Evolutionary conservation across 2,329 filamentous ascomycete species (phyloP).

Genomic region (Alternaria infectoria): DNA sequence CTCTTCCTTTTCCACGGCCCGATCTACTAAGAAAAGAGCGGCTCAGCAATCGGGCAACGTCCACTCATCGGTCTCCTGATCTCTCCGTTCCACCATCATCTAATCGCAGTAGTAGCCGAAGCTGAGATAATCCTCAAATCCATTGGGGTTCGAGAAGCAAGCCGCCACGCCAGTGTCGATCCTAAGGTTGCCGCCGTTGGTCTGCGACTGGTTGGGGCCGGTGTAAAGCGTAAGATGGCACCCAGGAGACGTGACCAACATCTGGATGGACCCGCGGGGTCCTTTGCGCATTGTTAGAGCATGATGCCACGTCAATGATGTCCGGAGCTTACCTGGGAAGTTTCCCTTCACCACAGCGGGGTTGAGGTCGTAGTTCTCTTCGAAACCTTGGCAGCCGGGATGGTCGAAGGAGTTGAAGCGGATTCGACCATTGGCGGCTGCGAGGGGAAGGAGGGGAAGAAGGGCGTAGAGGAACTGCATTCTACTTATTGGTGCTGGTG

Average conservation of each 20-base stretch:
- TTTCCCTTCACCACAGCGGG: conserved; percentile 6
- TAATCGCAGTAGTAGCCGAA: conserved; percentile 1
- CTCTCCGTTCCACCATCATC: neutral
- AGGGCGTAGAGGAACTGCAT: conserved; percentile 1
- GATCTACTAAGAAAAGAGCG: neutral
- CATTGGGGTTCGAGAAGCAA: neutral
- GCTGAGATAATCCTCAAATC: conserved; percentile 1
- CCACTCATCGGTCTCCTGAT: too few species aligned
- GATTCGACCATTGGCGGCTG: neutral
- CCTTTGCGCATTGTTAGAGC: neutral
- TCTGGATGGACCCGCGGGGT: conserved; percentile 2
- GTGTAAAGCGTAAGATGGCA: conserved; percentile 11
- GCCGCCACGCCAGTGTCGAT: neutral
- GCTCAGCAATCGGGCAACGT: neutral
- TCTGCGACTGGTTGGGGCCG: conserved; percentile 5
- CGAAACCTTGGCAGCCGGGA: conserved; percentile 2
- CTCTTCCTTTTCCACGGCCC: neutral
- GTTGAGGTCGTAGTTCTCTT: conserved; percentile 6
- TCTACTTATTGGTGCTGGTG: neutral
- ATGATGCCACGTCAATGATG: too few species aligned
- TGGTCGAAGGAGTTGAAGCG: conserved; percentile 10
- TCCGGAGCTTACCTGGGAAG: neutral
- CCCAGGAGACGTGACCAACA: conserved; percentile 2
- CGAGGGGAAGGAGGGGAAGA: neutral
- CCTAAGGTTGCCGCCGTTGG: neutral